Evolutionary conservation across 345 rosid genomes (phyloP), one percentile per base, ranked within the genome.

Genomic region (Lepidium africanum): DNA sequence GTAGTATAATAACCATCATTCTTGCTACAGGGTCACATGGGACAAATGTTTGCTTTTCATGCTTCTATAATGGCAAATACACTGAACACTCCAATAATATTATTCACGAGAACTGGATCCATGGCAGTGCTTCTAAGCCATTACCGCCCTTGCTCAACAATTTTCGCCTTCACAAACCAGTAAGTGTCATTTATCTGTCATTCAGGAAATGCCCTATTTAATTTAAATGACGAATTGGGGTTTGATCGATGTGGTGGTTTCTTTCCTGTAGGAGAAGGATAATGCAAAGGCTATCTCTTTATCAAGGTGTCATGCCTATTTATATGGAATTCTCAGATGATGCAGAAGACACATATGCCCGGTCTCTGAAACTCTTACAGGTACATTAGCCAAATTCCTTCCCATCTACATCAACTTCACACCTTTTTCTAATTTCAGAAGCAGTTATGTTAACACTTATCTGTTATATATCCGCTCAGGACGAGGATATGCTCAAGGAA

Each of bases 1-100:
- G 21, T 63, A 40, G 55, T n/a, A 36, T 54, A 17, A 38, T 38
- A 21, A 7, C 40, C 3, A 50, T 27, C 35, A 53, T 70, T 54
- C 37, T 81, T 83, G 76, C 21, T 59, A 73, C 87, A 93, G 97
- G 74, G 83, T 63, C 88, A 82, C 77, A 93, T 93, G 98, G 96
- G 97, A n/a, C 89, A 86, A 80, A 93, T 90, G 98, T 90, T 93
- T 79, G 91, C 98, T 72, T 93, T 87, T 74, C 98, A 90, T 79
- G 81, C 98, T 59, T 84, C 97, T 41, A 88, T 86, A 21, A 93
- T 93, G 97, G 96, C 98, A 1, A 87, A 90, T 76, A 93, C 96
- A 25, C 88, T 93, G 53, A 77, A 64, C 59, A 81, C 94, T 19
- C 92, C 98, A 6, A 80, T 87, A 58, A 83, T 93, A 66, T 91